Percentiles rank a stretch among this genome's conserved stretches.
Evolutionary conservation across 306 rosid genomes (phyloP).

Genomic region (Trifolium pratense): DNA sequence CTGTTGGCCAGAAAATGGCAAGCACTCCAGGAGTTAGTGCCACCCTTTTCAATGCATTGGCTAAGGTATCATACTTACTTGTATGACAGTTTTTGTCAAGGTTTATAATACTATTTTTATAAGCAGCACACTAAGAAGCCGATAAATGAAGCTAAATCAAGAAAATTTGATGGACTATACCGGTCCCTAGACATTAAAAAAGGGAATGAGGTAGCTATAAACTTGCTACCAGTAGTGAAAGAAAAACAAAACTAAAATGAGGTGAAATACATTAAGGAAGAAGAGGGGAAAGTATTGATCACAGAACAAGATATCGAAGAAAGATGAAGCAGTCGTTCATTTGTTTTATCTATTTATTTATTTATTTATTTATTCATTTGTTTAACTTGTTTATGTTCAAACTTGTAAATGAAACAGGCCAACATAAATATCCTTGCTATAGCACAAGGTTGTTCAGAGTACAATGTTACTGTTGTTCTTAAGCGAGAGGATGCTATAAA

Average conservation of each 20-base stretch:
- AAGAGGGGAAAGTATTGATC: conserved; percentile 3
- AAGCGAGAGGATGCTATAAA: conserved; percentile 91
- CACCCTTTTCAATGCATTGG: conserved; percentile 93
- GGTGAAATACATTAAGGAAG: not conserved
- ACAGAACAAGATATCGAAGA: conserved; percentile 2
- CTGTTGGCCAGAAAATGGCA: conserved; percentile 99
- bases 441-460: conserved; percentile 98
- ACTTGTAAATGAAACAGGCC: conserved; percentile 66
- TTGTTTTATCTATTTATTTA: not conserved
- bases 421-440: conserved; percentile 95
- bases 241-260: not conserved
- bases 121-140: not conserved
- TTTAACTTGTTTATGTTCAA: conserved; percentile 32
- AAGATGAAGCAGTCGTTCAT: not conserved
- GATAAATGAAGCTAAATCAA: not conserved
- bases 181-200: not conserved
- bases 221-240: not conserved
- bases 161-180: not conserved
- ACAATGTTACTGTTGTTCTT: conserved; percentile 85
- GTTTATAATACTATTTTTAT: not conserved
- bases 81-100: conserved; percentile 19
- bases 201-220: not conserved
- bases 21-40: conserved; percentile 99
- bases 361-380: conserved; percentile 11
- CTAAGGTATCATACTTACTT: conserved; percentile 63